Evolutionary conservation across 306 rosid genomes (phyloP).

Genomic region (Hippophae rhamnoides): DNA sequence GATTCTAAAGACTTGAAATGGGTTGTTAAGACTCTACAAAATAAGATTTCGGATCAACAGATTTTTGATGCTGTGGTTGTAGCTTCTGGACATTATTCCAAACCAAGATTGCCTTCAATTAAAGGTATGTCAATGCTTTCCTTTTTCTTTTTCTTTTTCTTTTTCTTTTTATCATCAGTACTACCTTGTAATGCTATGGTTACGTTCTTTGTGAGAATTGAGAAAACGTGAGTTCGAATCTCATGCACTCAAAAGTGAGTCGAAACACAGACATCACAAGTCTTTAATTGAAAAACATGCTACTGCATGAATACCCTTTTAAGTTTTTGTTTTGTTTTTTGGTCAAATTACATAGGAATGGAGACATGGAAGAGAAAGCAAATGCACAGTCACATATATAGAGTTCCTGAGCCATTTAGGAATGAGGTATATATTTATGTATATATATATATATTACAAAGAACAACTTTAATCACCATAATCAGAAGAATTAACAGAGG

Average conservation of each 20-base stretch:
- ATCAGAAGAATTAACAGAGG: no score
- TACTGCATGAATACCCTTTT: no score
- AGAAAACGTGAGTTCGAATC: neutral
- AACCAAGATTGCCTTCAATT: conserved; percentile 71
- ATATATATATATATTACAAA: neutral
- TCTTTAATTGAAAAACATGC: no score
- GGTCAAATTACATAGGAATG: conserved; percentile 42
- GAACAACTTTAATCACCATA: neutral
- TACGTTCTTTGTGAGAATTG: neutral
- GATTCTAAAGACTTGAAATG: conserved; percentile 53
- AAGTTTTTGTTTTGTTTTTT: neutral
- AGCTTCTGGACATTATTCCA: conserved; percentile 81
- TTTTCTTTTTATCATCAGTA: neutral
- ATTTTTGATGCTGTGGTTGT: conserved; percentile 88
- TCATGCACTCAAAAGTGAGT: no score
- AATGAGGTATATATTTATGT: conserved; percentile 51
- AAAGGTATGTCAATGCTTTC: conserved; percentile 30
- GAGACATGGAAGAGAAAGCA: conserved; percentile 80
- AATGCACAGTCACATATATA: conserved; percentile 79
- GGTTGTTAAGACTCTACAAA: conserved; percentile 55
- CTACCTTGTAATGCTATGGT: neutral
- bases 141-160: neutral
- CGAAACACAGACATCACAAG: no score
- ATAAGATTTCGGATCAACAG: conserved; percentile 40
- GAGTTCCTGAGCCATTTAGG: conserved; percentile 62